Conservation (phyloP, 2,329 filamentous ascomycete genomes). For the Rosellinia necatrix region DNA sequence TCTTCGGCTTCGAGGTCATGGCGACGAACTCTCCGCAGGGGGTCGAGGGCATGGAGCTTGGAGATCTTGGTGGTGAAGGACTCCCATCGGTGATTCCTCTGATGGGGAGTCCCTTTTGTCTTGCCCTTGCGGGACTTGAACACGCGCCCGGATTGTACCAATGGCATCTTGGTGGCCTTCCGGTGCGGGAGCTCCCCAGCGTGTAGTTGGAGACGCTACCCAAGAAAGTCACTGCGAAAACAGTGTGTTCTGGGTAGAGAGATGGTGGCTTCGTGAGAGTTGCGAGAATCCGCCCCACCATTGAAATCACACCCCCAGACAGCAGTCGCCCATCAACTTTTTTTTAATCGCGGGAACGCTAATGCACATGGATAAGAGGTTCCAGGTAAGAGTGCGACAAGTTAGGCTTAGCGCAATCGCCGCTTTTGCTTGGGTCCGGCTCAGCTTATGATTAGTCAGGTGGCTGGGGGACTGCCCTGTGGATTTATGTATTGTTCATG, state of each 20-base stretch:
- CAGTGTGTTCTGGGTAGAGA: background rate
- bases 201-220: conserved; percentile 18
- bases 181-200: conserved; percentile 5
- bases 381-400: too few species aligned
- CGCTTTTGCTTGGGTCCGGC: too few species aligned
- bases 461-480: too few species aligned
- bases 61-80: conserved; percentile 88
- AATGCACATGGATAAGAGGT: conserved; percentile 33
- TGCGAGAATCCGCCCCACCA: conserved; percentile 30
- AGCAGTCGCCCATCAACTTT: conserved; percentile 32
- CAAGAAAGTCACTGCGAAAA: background rate
- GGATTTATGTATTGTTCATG: too few species aligned
- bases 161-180: conserved; percentile 57
- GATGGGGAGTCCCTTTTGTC: conserved; percentile 67
- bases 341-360: conserved; percentile 31
- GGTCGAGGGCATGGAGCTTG: conserved; percentile 87
- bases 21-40: conserved; percentile 84
- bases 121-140: conserved; percentile 72
- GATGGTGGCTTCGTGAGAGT: too few species aligned
- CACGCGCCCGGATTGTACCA: conserved; percentile 68
- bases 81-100: conserved; percentile 87
- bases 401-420: too few species aligned
- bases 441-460: too few species aligned
- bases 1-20: conserved; percentile 82
- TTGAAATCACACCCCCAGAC: conserved; percentile 22